These are phyloP conservation scores for Capsella rubella DNA, from an alignment of 441 rosid genomes.

Conservation along the genomic window DNA sequence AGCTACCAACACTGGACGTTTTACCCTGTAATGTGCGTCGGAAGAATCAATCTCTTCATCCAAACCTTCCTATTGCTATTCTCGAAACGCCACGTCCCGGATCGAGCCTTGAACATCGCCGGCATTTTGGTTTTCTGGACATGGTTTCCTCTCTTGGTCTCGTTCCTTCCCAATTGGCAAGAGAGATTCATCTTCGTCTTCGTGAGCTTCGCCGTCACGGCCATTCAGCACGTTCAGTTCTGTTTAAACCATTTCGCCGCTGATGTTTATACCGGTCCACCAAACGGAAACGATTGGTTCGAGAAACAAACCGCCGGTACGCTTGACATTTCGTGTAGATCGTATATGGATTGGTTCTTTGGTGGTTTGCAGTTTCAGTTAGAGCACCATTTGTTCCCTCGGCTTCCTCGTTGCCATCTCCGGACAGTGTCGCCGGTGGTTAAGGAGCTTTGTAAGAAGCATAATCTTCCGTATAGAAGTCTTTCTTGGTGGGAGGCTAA, in stretches of 20 bases:
- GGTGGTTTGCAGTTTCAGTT: conserved; percentile 99
- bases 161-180: conserved; percentile 75
- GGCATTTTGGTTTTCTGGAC: conserved; percentile 85
- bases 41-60: conserved; percentile 72
- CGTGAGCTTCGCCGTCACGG: conserved; percentile 64
- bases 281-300: conserved; percentile 84
- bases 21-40: conserved; percentile 87
- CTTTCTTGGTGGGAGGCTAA: conserved; percentile 86
- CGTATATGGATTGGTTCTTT: conserved; percentile 92
- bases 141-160: conserved; percentile 89
- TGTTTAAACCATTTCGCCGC: conserved; percentile 85
- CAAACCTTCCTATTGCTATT: conserved; percentile 77
- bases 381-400: conserved; percentile 75
- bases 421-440: conserved; percentile 76
- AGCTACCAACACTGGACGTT: conserved; percentile 87
- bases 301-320: conserved; percentile 93
- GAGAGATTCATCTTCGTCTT: conserved; percentile 80
- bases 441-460: conserved; percentile 88
- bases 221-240: conserved; percentile 91
- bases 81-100: conserved; percentile 61
- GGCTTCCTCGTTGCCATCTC: conserved; percentile 84
- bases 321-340: conserved; percentile 71
- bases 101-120: conserved; percentile 69
- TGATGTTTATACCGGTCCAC: conserved; percentile 74
- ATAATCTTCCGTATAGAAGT: conserved; percentile 81